A percentile compares a stretch with the other conserved stretches of the same genome.
These are phyloP conservation scores for Blumeriella jaapii DNA, from an alignment of 2,329 filamentous ascomycete species.

Conservation along the genomic window DNA sequence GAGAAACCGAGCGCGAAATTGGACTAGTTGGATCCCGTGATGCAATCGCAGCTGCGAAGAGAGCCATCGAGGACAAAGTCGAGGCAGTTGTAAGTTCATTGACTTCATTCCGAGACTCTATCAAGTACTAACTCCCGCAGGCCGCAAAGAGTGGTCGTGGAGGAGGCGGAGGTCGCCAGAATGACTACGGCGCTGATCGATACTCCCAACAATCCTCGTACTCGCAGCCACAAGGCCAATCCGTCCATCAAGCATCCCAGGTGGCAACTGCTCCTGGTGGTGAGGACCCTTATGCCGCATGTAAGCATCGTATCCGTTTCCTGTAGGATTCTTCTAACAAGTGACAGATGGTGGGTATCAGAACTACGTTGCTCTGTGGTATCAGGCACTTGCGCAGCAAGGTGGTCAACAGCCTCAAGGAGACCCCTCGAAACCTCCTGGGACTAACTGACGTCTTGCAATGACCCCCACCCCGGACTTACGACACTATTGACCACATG, in stretches of 20 bases:
- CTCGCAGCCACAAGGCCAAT: slow-evolving; percentile 30
- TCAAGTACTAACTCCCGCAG: slow-evolving; percentile 26
- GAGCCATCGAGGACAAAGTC: slow-evolving; percentile 82
- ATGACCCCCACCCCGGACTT: slow-evolving; percentile 17
- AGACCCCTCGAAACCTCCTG: slow-evolving; percentile 30
- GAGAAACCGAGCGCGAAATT: slow-evolving; percentile 75
- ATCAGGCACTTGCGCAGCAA: slow-evolving; percentile 52
- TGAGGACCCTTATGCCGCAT: slow-evolving; percentile 64
- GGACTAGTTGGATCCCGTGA: slow-evolving; percentile 69
- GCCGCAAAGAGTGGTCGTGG: slow-evolving; percentile 40
- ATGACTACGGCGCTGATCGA: slow-evolving; percentile 45
- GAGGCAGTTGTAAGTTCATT: slow-evolving; percentile 70
- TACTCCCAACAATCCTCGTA: slow-evolving; percentile 39
- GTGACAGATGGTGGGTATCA: slow-evolving; percentile 64
- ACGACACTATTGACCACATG: slow-evolving; percentile 24
- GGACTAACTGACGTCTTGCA: slow-evolving; percentile 24
- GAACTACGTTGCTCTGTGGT: slow-evolving; percentile 71
- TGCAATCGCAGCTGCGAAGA: slow-evolving; percentile 70
- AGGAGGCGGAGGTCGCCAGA: slow-evolving; percentile 26
- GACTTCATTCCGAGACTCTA: too few species aligned
- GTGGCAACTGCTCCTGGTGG: slow-evolving; percentile 36
- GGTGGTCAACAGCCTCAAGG: slow-evolving; percentile 25
- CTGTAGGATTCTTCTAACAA: not conserved
- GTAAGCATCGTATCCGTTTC: slow-evolving; percentile 32
- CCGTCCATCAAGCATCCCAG: slow-evolving; percentile 33